phyloP scores from a whole-genome alignment of 768 basidiomycete species.

The Cystobasidiopsis lactophilus region DNA sequence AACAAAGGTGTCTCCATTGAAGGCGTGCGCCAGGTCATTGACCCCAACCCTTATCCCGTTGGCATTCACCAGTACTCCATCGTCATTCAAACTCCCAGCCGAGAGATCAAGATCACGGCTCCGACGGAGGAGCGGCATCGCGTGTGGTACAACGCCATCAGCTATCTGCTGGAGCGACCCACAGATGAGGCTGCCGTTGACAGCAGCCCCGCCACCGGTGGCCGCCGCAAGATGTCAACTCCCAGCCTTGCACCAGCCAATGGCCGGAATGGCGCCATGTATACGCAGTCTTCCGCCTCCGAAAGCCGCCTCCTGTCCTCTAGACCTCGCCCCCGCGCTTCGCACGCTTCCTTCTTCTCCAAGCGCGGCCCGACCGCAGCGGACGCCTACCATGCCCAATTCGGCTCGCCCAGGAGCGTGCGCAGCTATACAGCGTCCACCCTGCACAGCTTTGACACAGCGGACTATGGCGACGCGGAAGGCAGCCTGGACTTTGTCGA shows the following conservation, averaged over 20 bases:
- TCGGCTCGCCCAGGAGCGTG: slow-evolving; percentile 10
- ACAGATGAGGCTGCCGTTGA: slow-evolving; percentile 10
- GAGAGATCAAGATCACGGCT: slow-evolving; percentile 98
- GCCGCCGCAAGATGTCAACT: slow-evolving; percentile 1
- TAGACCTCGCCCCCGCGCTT: slow-evolving; percentile 2
- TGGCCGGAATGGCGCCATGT: neutral
- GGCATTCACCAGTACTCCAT: slow-evolving; percentile 83
- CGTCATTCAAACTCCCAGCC: slow-evolving; percentile 69
- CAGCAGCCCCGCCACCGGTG: neutral
- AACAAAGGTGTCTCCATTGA: slow-evolving; percentile 72
- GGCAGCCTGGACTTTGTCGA: slow-evolving; percentile 52
- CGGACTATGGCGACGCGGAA: slow-evolving; percentile 34
- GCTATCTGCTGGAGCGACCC: slow-evolving; percentile 49
- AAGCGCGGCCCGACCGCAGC: slow-evolving; percentile 83
- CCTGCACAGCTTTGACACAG: slow-evolving; percentile 14
- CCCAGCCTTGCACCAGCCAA: neutral
- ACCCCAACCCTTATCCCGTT: slow-evolving; percentile 87
- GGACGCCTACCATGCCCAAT: slow-evolving; percentile 20
- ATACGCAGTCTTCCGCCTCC: slow-evolving; percentile 8
- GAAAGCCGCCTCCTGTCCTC: slow-evolving; percentile 15
- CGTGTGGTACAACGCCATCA: slow-evolving; percentile 91
- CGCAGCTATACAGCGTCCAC: slow-evolving; percentile 19
- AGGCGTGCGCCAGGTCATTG: slow-evolving; percentile 70
- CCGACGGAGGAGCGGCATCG: slow-evolving; percentile 87
- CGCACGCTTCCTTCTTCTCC: slow-evolving; percentile 19